Base-by-base conservation (phyloP, 2,329 filamentous ascomycete species). In the Fusarium sp. region DNA sequence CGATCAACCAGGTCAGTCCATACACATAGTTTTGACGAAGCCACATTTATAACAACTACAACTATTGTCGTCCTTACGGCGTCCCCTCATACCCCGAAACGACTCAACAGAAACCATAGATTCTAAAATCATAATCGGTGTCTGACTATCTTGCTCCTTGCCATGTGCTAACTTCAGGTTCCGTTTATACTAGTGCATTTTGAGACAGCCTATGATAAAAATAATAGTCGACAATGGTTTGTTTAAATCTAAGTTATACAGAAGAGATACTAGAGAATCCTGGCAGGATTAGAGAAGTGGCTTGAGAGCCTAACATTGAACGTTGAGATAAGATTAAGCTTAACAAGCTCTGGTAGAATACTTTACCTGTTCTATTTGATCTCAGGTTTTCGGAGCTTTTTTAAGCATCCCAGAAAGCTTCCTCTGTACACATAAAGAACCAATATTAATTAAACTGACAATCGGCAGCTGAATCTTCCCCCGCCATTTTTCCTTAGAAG, bases 121-220 rank as follows among this genome's bases (percentile, higher is more conserved):
- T 16, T 24, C 0, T 24, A 3, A 24, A 11, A 24, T 7, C 11
- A 11, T 42, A 4, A 24, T 16, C 10, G 14, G 2, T 15, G 12
- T 11, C n/a, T 4, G 11, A 18, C 4, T 8, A 18, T 44, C 10
- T 26, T 26, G 16, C 24, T 13, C 3, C 6, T 18, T 26, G 10
- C 7, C 7, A 26, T 13, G 7, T 2, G 38, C 22, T 26, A 7
- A 13, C 16, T 20, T 20, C 5, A 44, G 41, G 26, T 24, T 42
- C n/a, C n/a, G 15, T 18, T 42, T 11, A 16, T 44, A 18, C 10
- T 15, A 42, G n/a, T 24, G 16, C n/a, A 44, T 3, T 15, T 13
- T 18, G 5, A 26, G 16, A 44, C n/a, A 44, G 10, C 15, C 8
- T 10, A 44, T 24, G 24, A 12, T 24, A 18, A 7, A 41, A 42